Base-by-base conservation (phyloP, 2,329 filamentous ascomycete genomes). In the Apiospora rasikravindrae region DNA sequence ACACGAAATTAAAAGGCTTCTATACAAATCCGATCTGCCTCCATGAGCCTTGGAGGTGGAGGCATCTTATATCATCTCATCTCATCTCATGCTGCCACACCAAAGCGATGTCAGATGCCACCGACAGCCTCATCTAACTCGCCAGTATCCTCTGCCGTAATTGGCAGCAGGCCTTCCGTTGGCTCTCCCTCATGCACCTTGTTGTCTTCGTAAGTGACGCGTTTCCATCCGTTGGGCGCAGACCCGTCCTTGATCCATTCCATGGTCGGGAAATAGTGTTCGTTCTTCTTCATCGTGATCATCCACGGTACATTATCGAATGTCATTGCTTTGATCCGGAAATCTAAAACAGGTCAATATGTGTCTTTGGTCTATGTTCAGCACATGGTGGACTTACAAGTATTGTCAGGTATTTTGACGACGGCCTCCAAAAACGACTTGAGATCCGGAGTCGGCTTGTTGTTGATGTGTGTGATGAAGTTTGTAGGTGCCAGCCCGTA, bases 271-370 rank as follows among this genome's bases (percentile, higher is more conserved):
- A 93, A 93, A 82, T 99, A 99, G 83, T 99, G 96, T 81, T 99
- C 96, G 77, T 98, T 98, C 89, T 98, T 98, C 91, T 99, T 99
- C 94, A 99, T 98, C 11, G 96, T 99, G 51, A 97, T 94, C n/a
- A 99, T 95, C 95, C 96, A 99, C 4, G 96, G 96, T 13, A 99
- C 95, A 78, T 97, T 97, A 82, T 99, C 96, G 79, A 99, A 99
- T 0, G 96, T 98, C 82, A 98, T 94, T n/a, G 96, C 94, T 82
- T 96, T 95, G 70, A 99, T 88, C 24, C 96, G 92, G 90, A 99
- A 99, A 84, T 99, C 91, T 92, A 72, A 42, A 69, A n/a, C 14
- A 14, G 33, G 22, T 64, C 24, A 64, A 72, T 68, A 53, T 66
- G 19, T 5, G 4, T 26, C 37, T n/a, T 51, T 70, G 53, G 10